Conservation (phyloP, 2,329 filamentous ascomycete species). For the Cladophialophora immunda region DNA sequence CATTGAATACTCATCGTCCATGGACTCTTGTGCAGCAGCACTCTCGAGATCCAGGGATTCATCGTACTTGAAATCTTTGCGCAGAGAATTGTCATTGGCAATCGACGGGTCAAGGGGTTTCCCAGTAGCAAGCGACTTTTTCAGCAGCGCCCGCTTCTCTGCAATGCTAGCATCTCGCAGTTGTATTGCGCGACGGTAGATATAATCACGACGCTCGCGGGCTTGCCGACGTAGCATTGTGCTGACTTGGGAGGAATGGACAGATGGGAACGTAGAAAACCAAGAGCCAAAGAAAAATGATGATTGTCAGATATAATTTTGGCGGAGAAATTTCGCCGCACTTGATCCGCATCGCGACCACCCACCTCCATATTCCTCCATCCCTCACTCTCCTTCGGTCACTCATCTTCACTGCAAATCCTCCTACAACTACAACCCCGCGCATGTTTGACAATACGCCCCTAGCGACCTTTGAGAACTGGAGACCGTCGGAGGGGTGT, state of each 20-base stretch:
- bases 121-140: constrained; percentile 85
- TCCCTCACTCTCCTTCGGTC: constrained; percentile 11
- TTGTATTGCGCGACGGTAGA: constrained; percentile 87
- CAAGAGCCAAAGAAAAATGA: neutral
- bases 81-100: constrained; percentile 83
- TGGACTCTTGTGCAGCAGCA: constrained; percentile 81
- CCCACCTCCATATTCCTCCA: constrained; percentile 16
- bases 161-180: constrained; percentile 91
- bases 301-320: constrained; percentile 15
- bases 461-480: constrained; percentile 16
- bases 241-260: neutral
- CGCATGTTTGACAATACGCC: constrained; percentile 24
- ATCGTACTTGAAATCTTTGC: constrained; percentile 92
- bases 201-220: constrained; percentile 82
- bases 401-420: constrained; percentile 2
- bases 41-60: constrained; percentile 84
- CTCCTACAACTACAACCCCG: constrained; percentile 10
- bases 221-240: constrained; percentile 70
- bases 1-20: constrained; percentile 90
- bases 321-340: constrained; percentile 31
- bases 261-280: neutral
- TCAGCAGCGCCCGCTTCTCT: constrained; percentile 87
- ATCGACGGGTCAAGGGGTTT: constrained; percentile 83
- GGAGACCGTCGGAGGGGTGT: constrained; percentile 34
- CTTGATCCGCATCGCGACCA: constrained; percentile 11